Percentiles rank a stretch among this genome's conserved stretches.
phyloP scores from a whole-genome alignment of 257 asterid species.

The Hygrophila difformis region DNA sequence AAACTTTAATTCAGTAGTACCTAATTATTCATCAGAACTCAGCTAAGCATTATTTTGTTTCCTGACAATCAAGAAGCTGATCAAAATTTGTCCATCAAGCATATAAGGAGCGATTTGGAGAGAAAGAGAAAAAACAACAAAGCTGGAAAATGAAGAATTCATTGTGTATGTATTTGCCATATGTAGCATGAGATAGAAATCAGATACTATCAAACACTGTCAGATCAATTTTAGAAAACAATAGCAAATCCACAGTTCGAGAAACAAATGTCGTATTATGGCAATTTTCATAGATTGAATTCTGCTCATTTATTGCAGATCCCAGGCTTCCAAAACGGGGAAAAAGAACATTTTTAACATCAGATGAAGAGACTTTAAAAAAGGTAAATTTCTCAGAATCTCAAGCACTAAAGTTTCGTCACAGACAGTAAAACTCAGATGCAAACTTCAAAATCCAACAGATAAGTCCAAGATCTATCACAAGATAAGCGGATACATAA shows the following conservation, averaged over 20 bases:
- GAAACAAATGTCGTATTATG: background rate
- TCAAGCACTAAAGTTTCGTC: background rate
- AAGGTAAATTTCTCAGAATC: too few species aligned
- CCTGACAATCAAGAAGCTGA: background rate
- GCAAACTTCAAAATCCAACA: slow-evolving; percentile 8
- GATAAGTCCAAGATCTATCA: background rate
- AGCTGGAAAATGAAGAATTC: slow-evolving; percentile 9
- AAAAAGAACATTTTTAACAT: too few species aligned
- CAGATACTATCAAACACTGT: background rate
- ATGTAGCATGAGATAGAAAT: background rate
- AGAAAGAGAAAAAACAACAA: background rate
- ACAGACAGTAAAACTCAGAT: slow-evolving; percentile 15
- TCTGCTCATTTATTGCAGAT: slow-evolving; percentile 1
- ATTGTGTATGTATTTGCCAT: slow-evolving; percentile 9
- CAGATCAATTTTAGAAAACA: slow-evolving; percentile 6
- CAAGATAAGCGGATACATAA: background rate
- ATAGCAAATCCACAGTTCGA: background rate
- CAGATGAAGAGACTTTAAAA: too few species aligned
- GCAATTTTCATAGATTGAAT: slow-evolving; percentile 2
- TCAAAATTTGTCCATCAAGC: background rate
- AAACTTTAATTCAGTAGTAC: too few species aligned
- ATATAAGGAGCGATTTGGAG: background rate
- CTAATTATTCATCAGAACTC: too few species aligned
- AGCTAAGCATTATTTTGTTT: too few species aligned
- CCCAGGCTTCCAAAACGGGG: slow-evolving; percentile 6